Evolutionary conservation across 2,329 filamentous ascomycete species (phyloP), one percentile per base, ranked within the genome.

Genomic region (Blumeria graminis): DNA sequence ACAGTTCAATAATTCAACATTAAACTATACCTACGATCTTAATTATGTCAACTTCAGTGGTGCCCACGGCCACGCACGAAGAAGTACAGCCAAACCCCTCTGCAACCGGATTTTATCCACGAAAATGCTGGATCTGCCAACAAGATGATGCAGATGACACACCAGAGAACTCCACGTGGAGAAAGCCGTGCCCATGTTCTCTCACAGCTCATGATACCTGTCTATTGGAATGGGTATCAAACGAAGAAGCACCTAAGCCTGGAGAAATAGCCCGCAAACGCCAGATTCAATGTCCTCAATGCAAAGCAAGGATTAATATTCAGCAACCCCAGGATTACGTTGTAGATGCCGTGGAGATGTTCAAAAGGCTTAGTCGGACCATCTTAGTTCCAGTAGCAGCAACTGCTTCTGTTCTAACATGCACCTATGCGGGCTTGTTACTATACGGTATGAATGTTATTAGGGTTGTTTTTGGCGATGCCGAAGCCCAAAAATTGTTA

Each of bases 141-240:
- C 73, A 71, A 60, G 78, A 78, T 54, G 71, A 79, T 60, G 70
- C 71, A 32, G 73, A 78, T 41, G 65, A 67, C 54, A 68, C 70
- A 18, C 64, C 72, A 8, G 72, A 75, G 3, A 64, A 65, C 16
- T 67, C 69, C 50, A 68, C 71, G 56, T 98, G 92, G 90, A 81
- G 86, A 48, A 85, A 84, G 56, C 89, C 92, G 1, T 98, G 92
- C 67, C 84, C 83, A 0, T 98, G 92, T 69, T 88, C 86, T 11
- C 74, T 98, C 41, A 85, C 86, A 57, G 92, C 89, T 1, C 92
- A 98, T 67, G 88, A 96, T 67, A 77, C 80, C 58, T 94, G 89
- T 67, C 75, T 96, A 61, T 74, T 96, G 41, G 84, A 87, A 64
- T 98, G 89, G 89, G 83, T 96, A 16, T 83, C 86, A n/a, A 87